A percentile compares a stretch with the other conserved stretches of the same genome.
Conservation (phyloP, 768 basidiomycete species). For the Phanerochaete sordida region DNA sequence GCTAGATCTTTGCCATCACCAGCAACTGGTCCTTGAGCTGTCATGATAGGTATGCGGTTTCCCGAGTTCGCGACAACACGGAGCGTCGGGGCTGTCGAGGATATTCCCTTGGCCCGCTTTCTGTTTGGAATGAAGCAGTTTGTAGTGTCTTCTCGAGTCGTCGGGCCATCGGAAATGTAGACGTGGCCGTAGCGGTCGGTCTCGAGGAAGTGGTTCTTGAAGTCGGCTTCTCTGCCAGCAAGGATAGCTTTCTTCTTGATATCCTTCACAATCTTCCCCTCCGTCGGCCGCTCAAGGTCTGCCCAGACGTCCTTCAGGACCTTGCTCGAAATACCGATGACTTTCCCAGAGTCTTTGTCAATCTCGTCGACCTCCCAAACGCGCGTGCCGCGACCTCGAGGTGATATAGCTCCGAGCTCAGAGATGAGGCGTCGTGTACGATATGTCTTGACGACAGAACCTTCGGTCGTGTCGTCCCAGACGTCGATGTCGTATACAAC, state of each 20-base stretch:
- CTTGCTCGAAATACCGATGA: no score
- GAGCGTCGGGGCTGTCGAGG: no score
- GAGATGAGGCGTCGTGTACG: not conserved
- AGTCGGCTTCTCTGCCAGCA: not conserved
- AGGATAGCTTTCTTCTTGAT: not conserved
- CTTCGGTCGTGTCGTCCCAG: no score
- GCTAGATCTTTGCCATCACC: not conserved
- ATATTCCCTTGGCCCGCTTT: no score
- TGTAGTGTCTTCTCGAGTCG: no score
- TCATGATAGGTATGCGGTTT: no score
- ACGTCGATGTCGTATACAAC: not conserved
- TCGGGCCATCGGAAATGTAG: not conserved
- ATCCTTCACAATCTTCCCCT: not conserved
- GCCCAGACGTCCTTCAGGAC: constrained; percentile 5
- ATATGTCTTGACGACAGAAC: not conserved
- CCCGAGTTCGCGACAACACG: no score
- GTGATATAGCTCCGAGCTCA: not conserved
- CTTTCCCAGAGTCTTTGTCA: not conserved
- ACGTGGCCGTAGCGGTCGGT: not conserved
- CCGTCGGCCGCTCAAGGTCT: not conserved
- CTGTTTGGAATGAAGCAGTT: no score
- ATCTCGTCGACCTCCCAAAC: constrained; percentile 2
- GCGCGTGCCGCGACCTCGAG: not conserved
- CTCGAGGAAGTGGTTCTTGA: not conserved
- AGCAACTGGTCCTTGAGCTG: no score